Evolutionary conservation across 2,329 filamentous ascomycete species (phyloP), one percentile per base, ranked within the genome.

Genomic region (Claviceps capensis): DNA sequence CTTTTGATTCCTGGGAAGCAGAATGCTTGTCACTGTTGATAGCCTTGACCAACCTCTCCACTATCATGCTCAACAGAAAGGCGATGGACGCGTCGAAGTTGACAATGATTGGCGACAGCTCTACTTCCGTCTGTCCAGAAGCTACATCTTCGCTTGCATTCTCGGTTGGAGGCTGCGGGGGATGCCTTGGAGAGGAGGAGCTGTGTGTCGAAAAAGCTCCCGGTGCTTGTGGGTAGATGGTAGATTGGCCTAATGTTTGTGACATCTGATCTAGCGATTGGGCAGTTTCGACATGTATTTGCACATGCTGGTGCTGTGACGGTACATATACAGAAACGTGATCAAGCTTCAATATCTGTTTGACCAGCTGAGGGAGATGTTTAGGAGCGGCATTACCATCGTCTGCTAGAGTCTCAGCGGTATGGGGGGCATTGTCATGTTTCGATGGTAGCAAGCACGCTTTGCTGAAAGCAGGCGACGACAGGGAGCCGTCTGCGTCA

Each of bases 1-100:
- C 56, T 13, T 44, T 38, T 22, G 45, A 22, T 30, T 54, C 58
- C 2, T 41, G 48, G 16, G 34, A 36, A 3, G 56, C 40, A 1
- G 57, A 22, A 3, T 56, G 55, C 19, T 58, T 55, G 16, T 59
- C 54, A 38, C n/a, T 46, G 42, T 70, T 71, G 11, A 76, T 51
- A 16, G 72, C 71, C 19, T 73, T 68, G 6, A 78, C 58, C 4
- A 82, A 64, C 53, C 72, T 74, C 1, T 70, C 68, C 3, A 75
- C 64, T 13, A 79, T 71, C 63, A 72, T 77, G 6, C 71, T 70
- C 4, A 81, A 62, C 1, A 81, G 61, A 53, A 79, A 78, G 0
- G 74, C 77, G 14, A 79, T 70, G 0, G 78, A 77, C 5, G 75
- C 69, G 58, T 82, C 78, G 46, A 79, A 77, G n/a, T 70, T 69